These are phyloP conservation scores for Achaetomium macrosporum DNA, from an alignment of 2,329 filamentous ascomycete genomes.

Conservation along the genomic window DNA sequence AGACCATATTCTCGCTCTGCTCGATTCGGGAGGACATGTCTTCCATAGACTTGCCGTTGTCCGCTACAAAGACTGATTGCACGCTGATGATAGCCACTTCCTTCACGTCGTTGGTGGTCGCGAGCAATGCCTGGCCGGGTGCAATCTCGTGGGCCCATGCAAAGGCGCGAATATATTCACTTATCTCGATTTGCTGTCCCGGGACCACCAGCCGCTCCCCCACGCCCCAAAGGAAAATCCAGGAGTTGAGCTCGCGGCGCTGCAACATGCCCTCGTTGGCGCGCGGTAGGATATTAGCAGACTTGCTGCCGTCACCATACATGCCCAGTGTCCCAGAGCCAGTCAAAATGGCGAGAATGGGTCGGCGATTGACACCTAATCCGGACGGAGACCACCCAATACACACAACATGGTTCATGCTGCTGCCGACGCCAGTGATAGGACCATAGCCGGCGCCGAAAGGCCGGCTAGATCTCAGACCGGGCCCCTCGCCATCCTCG, in stretches of 20 bases:
- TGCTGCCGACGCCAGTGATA: slow-evolving; percentile 43
- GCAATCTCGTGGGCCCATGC: slow-evolving; percentile 45
- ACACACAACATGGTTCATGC: slow-evolving; percentile 49
- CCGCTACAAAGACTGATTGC: slow-evolving; percentile 32
- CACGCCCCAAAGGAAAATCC: slow-evolving; percentile 52
- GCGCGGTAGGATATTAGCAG: slow-evolving; percentile 18
- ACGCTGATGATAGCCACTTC: slow-evolving; percentile 49
- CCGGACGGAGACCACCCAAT: slow-evolving; percentile 55
- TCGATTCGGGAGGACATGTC: slow-evolving; percentile 12
- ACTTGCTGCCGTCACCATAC: slow-evolving; percentile 42
- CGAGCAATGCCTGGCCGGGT: slow-evolving; percentile 40
- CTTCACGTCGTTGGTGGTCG: slow-evolving; percentile 45
- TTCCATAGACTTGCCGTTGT: slow-evolving; percentile 23
- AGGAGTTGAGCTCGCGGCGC: slow-evolving; percentile 34
- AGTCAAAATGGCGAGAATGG: slow-evolving; percentile 46
- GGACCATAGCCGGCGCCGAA: slow-evolving; percentile 41
- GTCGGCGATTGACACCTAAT: slow-evolving; percentile 48
- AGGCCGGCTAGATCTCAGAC: slow-evolving; percentile 28
- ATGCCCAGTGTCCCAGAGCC: slow-evolving; percentile 45
- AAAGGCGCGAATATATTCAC: slow-evolving; percentile 46
- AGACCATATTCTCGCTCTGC: slow-evolving; percentile 29
- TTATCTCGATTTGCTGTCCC: slow-evolving; percentile 34
- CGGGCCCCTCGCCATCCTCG: slow-evolving; percentile 19
- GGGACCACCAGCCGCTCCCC: slow-evolving; percentile 48
- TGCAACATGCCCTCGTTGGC: slow-evolving; percentile 26